Conservation (phyloP, 345 rosid species). For the Syzygium aqueum region DNA sequence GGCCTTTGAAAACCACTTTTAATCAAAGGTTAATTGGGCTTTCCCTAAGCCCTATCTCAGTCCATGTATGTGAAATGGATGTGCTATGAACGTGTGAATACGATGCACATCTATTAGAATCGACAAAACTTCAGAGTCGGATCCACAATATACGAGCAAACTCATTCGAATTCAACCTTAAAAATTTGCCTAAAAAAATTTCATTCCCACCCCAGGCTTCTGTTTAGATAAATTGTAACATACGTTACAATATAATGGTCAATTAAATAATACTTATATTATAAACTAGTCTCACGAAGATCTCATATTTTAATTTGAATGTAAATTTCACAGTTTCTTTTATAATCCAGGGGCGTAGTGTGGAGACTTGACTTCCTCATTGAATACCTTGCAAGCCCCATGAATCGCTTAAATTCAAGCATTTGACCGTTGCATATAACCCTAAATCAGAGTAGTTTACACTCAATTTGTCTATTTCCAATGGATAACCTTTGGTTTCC, state of each 20-base stretch:
- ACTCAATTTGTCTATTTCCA: no score
- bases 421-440: no score
- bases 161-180: background rate
- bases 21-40: background rate
- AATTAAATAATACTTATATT: background rate
- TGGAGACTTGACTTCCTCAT: no score
- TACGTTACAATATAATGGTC: background rate
- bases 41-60: background rate
- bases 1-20: background rate
- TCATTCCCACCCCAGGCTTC: background rate
- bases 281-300: background rate
- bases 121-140: background rate
- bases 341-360: no score
- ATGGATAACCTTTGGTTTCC: no score
- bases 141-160: background rate
- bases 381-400: no score
- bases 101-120: background rate
- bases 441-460: no score
- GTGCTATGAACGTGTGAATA: background rate
- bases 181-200: background rate
- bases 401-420: no score
- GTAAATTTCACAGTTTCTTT: no score
- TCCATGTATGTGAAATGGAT: background rate
- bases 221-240: background rate
- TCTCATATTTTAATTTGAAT: background rate